Evolutionary conservation across 768 basidiomycete genomes (phyloP).

Genomic region (Kondoa subrosea): DNA sequence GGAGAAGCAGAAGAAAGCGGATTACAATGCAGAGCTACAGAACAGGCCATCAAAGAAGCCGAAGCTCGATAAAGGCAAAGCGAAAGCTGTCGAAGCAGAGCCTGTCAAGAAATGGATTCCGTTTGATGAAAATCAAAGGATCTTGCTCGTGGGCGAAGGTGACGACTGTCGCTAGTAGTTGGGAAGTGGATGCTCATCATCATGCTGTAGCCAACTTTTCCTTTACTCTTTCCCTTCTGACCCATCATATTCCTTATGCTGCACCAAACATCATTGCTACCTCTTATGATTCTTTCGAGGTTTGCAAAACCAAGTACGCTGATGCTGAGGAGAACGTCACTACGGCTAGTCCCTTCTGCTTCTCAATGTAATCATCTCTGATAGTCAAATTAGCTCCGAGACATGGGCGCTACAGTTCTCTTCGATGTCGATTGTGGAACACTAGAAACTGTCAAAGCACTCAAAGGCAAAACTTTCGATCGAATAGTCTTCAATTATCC

Average conservation of each 20-base stretch:
- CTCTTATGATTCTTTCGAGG: slow-evolving; percentile 10
- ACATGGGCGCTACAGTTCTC: slow-evolving; percentile 13
- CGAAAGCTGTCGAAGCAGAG: slow-evolving; percentile 1
- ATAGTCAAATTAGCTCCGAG: slow-evolving; percentile 12
- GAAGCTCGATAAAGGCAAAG: not conserved
- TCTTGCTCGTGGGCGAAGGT: slow-evolving; percentile 16
- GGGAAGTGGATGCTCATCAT: not conserved
- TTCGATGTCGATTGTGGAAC: slow-evolving; percentile 15
- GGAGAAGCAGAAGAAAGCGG: slow-evolving; percentile 5
- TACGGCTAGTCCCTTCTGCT: not conserved
- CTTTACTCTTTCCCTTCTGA: slow-evolving; percentile 7
- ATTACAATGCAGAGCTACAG: not conserved
- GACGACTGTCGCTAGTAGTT: not conserved
- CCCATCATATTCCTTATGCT: slow-evolving; percentile 1
- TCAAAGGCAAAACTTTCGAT: slow-evolving; percentile 12
- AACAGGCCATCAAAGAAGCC: slow-evolving; percentile 7
- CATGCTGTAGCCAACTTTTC: slow-evolving; percentile 15
- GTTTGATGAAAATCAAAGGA: slow-evolving; percentile 9
- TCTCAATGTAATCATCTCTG: not conserved
- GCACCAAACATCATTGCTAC: slow-evolving; percentile 12
- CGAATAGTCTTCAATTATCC: slow-evolving; percentile 19
- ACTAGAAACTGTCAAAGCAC: slow-evolving; percentile 13
- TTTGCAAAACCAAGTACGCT: slow-evolving; percentile 11
- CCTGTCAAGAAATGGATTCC: slow-evolving; percentile 7
- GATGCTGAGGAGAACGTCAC: slow-evolving; percentile 9